phyloP scores from a whole-genome alignment of 2,329 filamentous ascomycete species.

The Trichoderma breve region DNA sequence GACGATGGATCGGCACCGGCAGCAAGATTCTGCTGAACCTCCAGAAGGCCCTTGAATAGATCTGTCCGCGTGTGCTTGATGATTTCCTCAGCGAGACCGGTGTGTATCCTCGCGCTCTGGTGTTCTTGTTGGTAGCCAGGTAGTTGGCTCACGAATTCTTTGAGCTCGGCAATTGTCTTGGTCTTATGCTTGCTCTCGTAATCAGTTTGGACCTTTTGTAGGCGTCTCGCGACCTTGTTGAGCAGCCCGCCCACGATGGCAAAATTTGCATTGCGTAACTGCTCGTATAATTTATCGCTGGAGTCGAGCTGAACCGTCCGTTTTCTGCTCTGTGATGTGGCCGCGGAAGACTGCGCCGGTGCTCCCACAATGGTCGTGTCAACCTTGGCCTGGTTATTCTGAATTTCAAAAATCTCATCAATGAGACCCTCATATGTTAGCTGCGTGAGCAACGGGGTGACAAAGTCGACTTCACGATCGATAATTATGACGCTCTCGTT shows the following conservation, averaged over 20 bases:
- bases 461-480: slow-evolving; percentile 91
- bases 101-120: slow-evolving; percentile 87
- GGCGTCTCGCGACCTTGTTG: slow-evolving; percentile 83
- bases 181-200: slow-evolving; percentile 88
- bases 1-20: slow-evolving; percentile 85
- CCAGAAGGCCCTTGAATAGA: slow-evolving; percentile 80
- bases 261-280: slow-evolving; percentile 90
- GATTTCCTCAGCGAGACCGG: slow-evolving; percentile 88
- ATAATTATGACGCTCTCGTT: slow-evolving; percentile 93
- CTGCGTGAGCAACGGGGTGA: slow-evolving; percentile 88
- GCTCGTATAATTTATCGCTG: slow-evolving; percentile 82
- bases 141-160: slow-evolving; percentile 91
- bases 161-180: slow-evolving; percentile 85
- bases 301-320: slow-evolving; percentile 87
- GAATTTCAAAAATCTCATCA: slow-evolving; percentile 88
- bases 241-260: slow-evolving; percentile 86
- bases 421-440: slow-evolving; percentile 95
- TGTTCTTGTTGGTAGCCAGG: slow-evolving; percentile 92
- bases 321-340: slow-evolving; percentile 63
- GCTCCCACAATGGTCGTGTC: slow-evolving; percentile 85
- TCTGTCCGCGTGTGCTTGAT: slow-evolving; percentile 90
- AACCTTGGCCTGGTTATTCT: slow-evolving; percentile 89
- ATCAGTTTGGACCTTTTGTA: slow-evolving; percentile 78
- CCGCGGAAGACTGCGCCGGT: slow-evolving; percentile 60
- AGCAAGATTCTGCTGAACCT: slow-evolving; percentile 93